Conservation (phyloP, 2,329 filamentous ascomycete genomes). For the Calonectria montana region DNA sequence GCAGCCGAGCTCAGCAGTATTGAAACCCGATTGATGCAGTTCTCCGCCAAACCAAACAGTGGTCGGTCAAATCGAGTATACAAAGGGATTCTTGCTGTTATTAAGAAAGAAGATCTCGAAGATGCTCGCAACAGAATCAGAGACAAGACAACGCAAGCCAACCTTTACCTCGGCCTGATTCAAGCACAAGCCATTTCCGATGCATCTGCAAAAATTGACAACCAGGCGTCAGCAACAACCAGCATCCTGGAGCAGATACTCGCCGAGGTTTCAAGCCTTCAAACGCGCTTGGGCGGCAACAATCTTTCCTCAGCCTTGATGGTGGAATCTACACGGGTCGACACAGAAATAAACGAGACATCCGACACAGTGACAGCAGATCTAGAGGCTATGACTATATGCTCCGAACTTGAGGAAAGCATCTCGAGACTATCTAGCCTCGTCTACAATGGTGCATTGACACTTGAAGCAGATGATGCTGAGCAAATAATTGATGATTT, state of each 20-base stretch:
- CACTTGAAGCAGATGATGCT: slow-evolving; percentile 25
- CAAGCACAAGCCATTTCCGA: slow-evolving; percentile 23
- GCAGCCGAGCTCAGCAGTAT: background rate
- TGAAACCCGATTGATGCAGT: background rate
- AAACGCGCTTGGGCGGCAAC: background rate
- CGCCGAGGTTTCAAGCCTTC: slow-evolving; percentile 12
- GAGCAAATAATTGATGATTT: slow-evolving; percentile 32
- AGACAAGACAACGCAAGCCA: slow-evolving; percentile 24
- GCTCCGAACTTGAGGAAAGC: slow-evolving; percentile 26
- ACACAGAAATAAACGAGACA: background rate
- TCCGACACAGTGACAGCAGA: background rate
- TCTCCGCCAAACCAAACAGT: background rate
- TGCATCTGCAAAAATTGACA: slow-evolving; percentile 15
- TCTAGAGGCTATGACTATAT: slow-evolving; percentile 8
- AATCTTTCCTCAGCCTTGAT: background rate
- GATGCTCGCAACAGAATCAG: slow-evolving; percentile 18
- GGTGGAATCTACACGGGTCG: rapidly evolving
- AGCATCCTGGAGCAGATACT: slow-evolving; percentile 24
- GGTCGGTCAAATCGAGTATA: background rate
- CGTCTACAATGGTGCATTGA: slow-evolving; percentile 9
- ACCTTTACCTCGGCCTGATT: slow-evolving; percentile 26
- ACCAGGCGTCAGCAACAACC: slow-evolving; percentile 9
- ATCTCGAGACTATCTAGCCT: slow-evolving; percentile 21
- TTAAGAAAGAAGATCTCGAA: slow-evolving; percentile 27
- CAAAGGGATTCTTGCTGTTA: background rate